Conservation (phyloP, 306 rosid genomes). For the Cotoneaster glaucophyllus region DNA sequence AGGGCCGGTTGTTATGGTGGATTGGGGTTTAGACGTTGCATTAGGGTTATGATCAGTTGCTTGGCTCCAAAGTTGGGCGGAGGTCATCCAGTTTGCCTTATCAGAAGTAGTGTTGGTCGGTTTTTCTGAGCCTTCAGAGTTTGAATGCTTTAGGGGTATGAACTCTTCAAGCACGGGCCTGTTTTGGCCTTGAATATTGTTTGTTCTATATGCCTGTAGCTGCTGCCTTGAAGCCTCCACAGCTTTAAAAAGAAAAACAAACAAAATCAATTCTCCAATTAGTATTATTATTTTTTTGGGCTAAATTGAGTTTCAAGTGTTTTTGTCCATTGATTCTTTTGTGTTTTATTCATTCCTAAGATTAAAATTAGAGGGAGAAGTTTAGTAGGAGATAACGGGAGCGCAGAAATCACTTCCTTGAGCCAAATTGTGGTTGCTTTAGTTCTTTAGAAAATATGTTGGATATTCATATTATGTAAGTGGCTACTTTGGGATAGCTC, state of each 20-base stretch:
- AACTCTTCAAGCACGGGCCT: conserved; percentile 87
- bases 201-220: conserved; percentile 52
- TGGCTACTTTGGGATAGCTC: conserved; percentile 17
- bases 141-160: conserved; percentile 71
- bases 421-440: neutral
- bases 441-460: conserved; percentile 10
- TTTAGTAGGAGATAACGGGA: too few species aligned
- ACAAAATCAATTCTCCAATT: too few species aligned
- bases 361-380: too few species aligned
- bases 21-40: conserved; percentile 39
- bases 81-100: conserved; percentile 95
- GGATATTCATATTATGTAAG: neutral
- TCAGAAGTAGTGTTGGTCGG: conserved; percentile 45
- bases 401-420: neutral
- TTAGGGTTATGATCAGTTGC: conserved; percentile 23
- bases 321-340: too few species aligned
- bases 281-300: too few species aligned
- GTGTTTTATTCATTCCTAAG: too few species aligned
- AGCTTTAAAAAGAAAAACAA: conserved; percentile 29
- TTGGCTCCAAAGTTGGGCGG: conserved; percentile 98
- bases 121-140: conserved; percentile 54
- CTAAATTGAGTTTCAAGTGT: too few species aligned
- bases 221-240: conserved; percentile 86
- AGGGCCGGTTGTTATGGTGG: conserved; percentile 25
- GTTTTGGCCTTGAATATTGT: conserved; percentile 29